These are phyloP conservation scores for Phytophthora sp. DNA, from an alignment of 352 stramenopile genomes.

Conservation along the genomic window DNA sequence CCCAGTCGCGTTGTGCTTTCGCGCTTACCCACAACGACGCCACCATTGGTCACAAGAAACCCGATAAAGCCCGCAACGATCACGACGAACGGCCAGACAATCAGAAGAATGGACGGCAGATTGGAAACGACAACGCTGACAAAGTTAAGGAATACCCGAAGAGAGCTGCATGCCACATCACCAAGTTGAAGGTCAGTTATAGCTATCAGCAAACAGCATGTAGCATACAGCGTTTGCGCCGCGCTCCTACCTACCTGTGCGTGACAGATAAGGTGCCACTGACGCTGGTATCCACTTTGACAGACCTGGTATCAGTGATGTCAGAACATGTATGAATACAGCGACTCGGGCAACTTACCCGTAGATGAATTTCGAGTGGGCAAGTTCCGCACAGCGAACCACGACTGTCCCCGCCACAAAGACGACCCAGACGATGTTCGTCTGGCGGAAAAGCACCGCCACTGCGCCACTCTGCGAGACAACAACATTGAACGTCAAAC, in stretches of 20 bases:
- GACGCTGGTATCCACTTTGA: conserved; percentile 39
- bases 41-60: conserved; percentile 80
- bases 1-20: background rate
- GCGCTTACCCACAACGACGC: conserved; percentile 78
- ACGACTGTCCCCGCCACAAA: conserved; percentile 84
- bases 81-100: conserved; percentile 76
- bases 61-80: conserved; percentile 58
- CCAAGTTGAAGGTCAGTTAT: conserved; percentile 5
- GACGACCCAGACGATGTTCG: conserved; percentile 91
- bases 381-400: conserved; percentile 72
- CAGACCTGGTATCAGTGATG: conserved; percentile 26
- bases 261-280: conserved; percentile 25
- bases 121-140: conserved; percentile 59
- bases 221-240: no score
- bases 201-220: background rate
- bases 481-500: conserved; percentile 9
- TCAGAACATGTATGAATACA: conserved; percentile 1
- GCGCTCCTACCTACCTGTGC: conserved; percentile 44
- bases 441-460: conserved; percentile 90
- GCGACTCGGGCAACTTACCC: conserved; percentile 41
- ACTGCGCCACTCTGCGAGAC: conserved; percentile 60
- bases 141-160: conserved; percentile 68
- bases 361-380: conserved; percentile 73
- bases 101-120: conserved; percentile 49
- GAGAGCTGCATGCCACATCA: conserved; percentile 27